Evolutionary conservation across 208 protist genomes (phyloP), one percentile per base, ranked within the genome.

Genomic region (Leishmania martiniquensis): DNA sequence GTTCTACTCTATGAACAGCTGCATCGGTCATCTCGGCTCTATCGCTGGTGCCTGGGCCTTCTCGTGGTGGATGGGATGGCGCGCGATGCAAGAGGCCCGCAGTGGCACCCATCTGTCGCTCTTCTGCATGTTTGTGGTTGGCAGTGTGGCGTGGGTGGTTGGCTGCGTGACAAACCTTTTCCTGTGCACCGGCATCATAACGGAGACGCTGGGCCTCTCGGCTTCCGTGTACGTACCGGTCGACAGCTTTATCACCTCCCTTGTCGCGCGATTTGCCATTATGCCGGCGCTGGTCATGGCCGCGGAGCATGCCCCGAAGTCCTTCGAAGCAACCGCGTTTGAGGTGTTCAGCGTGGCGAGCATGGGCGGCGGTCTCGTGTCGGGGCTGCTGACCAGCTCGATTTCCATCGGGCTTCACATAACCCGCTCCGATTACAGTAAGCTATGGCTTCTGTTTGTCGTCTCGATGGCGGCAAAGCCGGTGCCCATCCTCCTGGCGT

Each of bases 251-350:
- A 80, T 87, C 49, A 81, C 84, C 44, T 79, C 72, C 25, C 42
- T 87, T 32, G 87, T 88, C 52, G 76, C 75, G 29, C 87, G 87
- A 75, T 89, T 91, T 55, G 87, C 87, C 47, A 89, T 89, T 65
- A 91, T 91, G 87, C 87, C 87, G 32, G 86, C 85, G 42, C 54
- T 91, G 17, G 74, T 74, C 12, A 83, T 91, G 77, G 87, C 87
- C 22, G 84, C 87, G 34, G 87, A 91, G 73, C 85, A 87, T 80
- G 78, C 85, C n/a, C 87, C 87, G 47, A 84, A 80, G 74, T 75
- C 71, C 72, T 89, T 89, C 45, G 82, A 88, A 78, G 82, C 82
- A 34, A 89, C 82, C 29, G 71, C 80, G 7, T 87, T 91, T 29
- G 87, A 91, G 39, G 76, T 91, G 15, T 89, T 91, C 79, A 86